Evolutionary conservation across 2,329 filamentous ascomycete species (phyloP), one percentile per base, ranked within the genome.

Genomic region (Ascocoryne sarcoides): DNA sequence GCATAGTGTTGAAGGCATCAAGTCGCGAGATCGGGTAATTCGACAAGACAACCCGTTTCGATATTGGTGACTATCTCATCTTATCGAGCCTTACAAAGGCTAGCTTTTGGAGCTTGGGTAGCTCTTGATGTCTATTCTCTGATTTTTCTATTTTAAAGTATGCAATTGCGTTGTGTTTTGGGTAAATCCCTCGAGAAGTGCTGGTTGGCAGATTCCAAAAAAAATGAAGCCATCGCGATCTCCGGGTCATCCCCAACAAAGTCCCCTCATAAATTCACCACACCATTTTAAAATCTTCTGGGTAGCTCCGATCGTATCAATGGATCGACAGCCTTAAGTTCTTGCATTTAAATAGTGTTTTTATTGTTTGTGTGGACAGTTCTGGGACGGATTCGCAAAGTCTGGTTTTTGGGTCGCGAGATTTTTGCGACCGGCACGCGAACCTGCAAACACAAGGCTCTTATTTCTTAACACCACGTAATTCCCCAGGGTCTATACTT

Each of bases 141-240:
- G n/a, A 12, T 32, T 10, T 26, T 34, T 12, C 21, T 21, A 29
- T 10, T 26, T 20, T 20, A 18, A 32, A 43, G 10, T 29, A 5
- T 16, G 10, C 29, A 31, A 26, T 19, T 26, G 17, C 20, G 36
- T 43, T 26, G 46, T 39, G 36, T 32, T 14, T 28, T 32, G 36
- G 36, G 40, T 17, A 43, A 41, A 34, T 38, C 37, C 36, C 20
- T 44, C 3, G 26, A 18, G 30, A 32, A 41, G 26, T 15, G 40
- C 20, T 15, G 4, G 31, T 31, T 36, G 39, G 32, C 32, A 14
- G 36, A 31, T 38, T 41, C 16, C 41, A 34, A 37, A 31, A 16
- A 37, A 39, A 39, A 19, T 53, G 51, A 53, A 47, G 51, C 47
- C 44, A 52, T 53, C 51, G 38, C 47, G 43, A 51, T 32, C 42